Evolutionary conservation across 345 rosid genomes (phyloP).

Genomic region (Psidium guajava): DNA sequence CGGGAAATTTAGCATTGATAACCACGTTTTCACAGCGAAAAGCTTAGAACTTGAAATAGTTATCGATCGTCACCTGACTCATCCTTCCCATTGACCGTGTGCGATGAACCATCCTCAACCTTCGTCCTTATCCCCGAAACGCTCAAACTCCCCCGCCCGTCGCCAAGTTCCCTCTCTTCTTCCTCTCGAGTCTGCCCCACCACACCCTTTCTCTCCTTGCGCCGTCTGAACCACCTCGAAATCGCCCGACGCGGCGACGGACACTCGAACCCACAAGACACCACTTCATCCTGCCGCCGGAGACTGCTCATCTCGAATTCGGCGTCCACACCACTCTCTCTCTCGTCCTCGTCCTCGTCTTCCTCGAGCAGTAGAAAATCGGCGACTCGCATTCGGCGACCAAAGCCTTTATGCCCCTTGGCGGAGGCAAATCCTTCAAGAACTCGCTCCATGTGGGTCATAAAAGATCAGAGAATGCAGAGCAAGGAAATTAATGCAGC

Average conservation of each 20-base stretch:
- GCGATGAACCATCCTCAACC: not conserved
- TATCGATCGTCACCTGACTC: not conserved
- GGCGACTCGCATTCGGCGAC: not conserved
- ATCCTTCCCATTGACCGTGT: not conserved
- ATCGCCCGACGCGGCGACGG: slow-evolving; percentile 1
- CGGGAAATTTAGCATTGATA: not conserved
- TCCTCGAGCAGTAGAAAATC: not conserved
- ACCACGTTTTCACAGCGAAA: not conserved
- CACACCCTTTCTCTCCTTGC: not conserved
- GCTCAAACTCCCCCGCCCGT: not conserved
- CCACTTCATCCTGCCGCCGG: not conserved
- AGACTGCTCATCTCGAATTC: not conserved
- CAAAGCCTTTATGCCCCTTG: not conserved
- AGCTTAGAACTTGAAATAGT: not conserved
- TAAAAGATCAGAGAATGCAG: not conserved
- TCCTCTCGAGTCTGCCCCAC: not conserved
- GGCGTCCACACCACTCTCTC: not conserved
- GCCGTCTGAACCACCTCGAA: slow-evolving; percentile 15
- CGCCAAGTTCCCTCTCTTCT: not conserved
- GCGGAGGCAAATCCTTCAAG: not conserved
- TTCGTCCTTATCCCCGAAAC: not conserved
- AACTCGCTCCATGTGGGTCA: not conserved
- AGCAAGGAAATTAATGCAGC: not conserved
- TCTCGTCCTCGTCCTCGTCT: not conserved
- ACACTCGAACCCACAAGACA: not conserved